Conservation (phyloP, 345 rosid species). For the Acer campestre region DNA sequence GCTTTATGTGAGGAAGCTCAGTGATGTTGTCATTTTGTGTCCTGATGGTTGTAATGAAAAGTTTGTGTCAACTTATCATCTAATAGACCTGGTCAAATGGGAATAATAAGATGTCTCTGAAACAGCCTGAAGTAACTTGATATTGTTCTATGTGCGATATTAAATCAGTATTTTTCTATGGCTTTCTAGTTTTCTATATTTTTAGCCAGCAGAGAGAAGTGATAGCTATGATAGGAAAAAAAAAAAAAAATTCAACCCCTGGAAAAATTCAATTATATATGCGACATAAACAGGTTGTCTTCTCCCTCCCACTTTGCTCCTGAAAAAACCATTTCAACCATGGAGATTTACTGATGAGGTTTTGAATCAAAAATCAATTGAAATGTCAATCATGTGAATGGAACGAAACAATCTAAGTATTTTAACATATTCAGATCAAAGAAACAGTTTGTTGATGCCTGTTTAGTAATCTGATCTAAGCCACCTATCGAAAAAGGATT, state of each 20-base stretch:
- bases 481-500: neutral
- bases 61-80: conserved; percentile 7
- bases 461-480: no score
- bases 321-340: neutral
- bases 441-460: neutral
- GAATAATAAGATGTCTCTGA: conserved; percentile 6
- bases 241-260: neutral
- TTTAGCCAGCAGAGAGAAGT: neutral
- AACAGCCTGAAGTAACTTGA: neutral
- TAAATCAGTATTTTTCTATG: neutral
- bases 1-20: neutral
- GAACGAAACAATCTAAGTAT: neutral
- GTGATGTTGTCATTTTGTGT: neutral
- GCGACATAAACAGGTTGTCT: no score
- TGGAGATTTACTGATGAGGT: neutral
- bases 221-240: no score
- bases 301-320: no score
- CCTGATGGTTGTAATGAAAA: neutral
- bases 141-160: neutral
- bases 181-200: neutral
- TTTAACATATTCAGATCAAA: neutral
- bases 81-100: neutral
- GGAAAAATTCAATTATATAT: neutral
- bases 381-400: neutral
- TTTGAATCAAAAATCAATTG: neutral